Percentiles rank a stretch among this genome's conserved stretches.
phyloP scores from a whole-genome alignment of 2,329 filamentous ascomycete species.

The Neoscytalidium dimidiatum region DNA sequence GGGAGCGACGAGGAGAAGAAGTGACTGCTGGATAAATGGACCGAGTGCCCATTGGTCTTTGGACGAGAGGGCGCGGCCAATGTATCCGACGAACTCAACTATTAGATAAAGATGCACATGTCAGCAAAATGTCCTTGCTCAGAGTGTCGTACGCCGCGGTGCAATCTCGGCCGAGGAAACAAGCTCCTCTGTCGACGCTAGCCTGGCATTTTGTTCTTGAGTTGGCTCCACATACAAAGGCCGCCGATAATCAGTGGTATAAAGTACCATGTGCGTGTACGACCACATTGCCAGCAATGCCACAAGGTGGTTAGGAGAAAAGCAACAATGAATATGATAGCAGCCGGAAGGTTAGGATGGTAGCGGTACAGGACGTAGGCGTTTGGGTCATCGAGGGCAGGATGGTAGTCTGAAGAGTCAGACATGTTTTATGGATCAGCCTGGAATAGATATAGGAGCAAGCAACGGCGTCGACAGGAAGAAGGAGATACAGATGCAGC shows the following conservation, averaged over 20 bases:
- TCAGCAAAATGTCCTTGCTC: background rate
- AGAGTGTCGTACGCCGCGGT: background rate
- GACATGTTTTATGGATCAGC: background rate
- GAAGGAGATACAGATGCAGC: background rate
- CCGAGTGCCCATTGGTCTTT: constrained; percentile 36
- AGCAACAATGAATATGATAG: constrained; percentile 29
- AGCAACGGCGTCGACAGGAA: background rate
- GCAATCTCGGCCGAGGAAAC: background rate
- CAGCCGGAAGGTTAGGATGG: constrained; percentile 30
- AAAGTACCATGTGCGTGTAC: constrained; percentile 9
- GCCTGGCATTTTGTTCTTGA: background rate
- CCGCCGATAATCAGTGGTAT: background rate
- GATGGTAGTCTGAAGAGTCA: background rate
- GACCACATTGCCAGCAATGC: constrained; percentile 4
- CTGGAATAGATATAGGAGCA: background rate
- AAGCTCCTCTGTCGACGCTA: background rate
- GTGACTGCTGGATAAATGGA: constrained; percentile 46
- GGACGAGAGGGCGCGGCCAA: constrained; percentile 45
- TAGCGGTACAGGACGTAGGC: constrained; percentile 33
- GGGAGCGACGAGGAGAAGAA: constrained; percentile 49
- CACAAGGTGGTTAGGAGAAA: background rate
- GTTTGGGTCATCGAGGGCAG: background rate
- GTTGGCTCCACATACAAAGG: background rate
- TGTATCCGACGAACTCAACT: constrained; percentile 56
- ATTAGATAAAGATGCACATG: background rate